Percentiles rank a stretch among this genome's conserved stretches.
These are phyloP conservation scores for Candida sithepensis DNA, from an alignment of 805 yeast species.

Conservation along the genomic window DNA sequence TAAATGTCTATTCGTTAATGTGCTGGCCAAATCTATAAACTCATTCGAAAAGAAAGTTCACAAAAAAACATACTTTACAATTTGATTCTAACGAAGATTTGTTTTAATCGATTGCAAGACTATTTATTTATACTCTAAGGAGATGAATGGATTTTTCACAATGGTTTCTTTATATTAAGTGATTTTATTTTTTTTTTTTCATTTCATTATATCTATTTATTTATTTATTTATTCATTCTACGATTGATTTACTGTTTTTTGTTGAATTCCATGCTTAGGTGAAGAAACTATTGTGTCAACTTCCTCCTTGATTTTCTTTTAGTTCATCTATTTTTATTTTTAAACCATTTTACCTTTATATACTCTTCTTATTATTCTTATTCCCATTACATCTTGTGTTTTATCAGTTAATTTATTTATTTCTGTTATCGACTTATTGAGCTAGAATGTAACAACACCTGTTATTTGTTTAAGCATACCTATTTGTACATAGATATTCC, in stretches of 20 bases:
- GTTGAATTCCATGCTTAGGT: background rate
- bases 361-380: background rate
- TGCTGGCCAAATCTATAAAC: background rate
- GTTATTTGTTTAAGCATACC: too few relatives aligned
- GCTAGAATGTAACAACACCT: too few relatives aligned
- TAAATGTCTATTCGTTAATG: too few relatives aligned
- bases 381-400: conserved; percentile 2
- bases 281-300: background rate
- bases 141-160: background rate
- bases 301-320: background rate
- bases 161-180: background rate
- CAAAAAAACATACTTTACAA: too few relatives aligned
- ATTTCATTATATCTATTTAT: background rate
- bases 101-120: background rate
- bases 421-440: background rate
- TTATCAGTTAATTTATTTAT: conserved; percentile 3
- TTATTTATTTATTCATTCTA: background rate
- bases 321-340: background rate
- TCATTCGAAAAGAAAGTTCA: background rate
- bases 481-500: too few relatives aligned
- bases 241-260: background rate
- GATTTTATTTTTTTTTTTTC: background rate
- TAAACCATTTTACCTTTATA: background rate
- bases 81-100: too few relatives aligned
- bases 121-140: background rate